These are phyloP conservation scores for Podospora pseudopauciseta DNA, from an alignment of 495 filamentous ascomycete genomes.

Conservation along the genomic window DNA sequence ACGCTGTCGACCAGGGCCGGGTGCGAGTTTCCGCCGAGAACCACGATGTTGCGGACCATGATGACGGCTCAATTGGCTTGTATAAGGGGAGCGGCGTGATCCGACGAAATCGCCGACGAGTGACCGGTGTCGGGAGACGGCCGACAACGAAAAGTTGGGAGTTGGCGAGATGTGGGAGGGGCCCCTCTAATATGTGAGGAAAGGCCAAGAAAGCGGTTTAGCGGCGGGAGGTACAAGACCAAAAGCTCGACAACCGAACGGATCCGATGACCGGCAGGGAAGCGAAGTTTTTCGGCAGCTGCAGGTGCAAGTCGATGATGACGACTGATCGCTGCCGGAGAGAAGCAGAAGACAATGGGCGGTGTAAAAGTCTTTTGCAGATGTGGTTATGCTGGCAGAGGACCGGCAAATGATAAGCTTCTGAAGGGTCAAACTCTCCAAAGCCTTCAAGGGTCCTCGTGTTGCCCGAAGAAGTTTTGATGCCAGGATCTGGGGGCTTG, in stretches of 20 bases:
- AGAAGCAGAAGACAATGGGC: not conserved
- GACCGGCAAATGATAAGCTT: not conserved
- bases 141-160: constrained; percentile 12
- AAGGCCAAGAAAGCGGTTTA: constrained; percentile 2
- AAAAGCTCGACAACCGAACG: constrained; percentile 3
- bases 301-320: not conserved
- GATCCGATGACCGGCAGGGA: constrained; percentile 2
- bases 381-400: not conserved
- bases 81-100: constrained; percentile 15
- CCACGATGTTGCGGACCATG: constrained; percentile 97
- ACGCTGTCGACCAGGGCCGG: constrained; percentile 81
- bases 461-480: constrained; percentile 12
- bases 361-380: not conserved
- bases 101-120: constrained; percentile 4
- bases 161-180: constrained; percentile 15
- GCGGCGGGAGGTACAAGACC: constrained; percentile 4
- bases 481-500: constrained; percentile 6
- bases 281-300: constrained; percentile 2
- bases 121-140: constrained; percentile 16
- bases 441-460: constrained; percentile 7
- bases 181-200: not conserved
- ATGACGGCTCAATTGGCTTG: constrained; percentile 36
- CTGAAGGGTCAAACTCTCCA: not conserved
- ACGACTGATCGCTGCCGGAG: not conserved
- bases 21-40: constrained; percentile 92